Percentiles rank a stretch among this genome's conserved stretches.
phyloP scores from a whole-genome alignment of 106 monocot species.

The Allium sativum region DNA sequence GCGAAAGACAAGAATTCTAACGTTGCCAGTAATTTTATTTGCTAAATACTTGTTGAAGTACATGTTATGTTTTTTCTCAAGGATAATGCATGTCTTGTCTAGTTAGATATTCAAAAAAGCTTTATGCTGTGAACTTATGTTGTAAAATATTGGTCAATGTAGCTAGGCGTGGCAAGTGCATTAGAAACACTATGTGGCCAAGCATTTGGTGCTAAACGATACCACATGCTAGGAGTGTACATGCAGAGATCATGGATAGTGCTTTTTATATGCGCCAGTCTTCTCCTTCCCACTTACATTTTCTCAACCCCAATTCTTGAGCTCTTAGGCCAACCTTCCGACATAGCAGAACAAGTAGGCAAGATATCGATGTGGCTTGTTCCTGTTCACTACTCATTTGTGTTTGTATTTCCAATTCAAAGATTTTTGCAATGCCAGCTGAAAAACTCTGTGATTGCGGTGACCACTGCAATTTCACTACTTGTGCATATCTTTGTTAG shows the following conservation, averaged over 20 bases:
- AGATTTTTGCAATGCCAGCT: constrained; percentile 50
- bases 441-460: constrained; percentile 33
- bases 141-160: not conserved
- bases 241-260: constrained; percentile 61
- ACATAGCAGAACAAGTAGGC: constrained; percentile 29
- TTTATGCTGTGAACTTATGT: no score
- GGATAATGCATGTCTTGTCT: no score
- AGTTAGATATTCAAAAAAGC: no score
- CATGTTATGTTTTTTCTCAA: no score
- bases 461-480: constrained; percentile 20
- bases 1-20: no score
- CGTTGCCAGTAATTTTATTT: no score
- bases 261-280: constrained; percentile 24
- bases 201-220: constrained; percentile 45
- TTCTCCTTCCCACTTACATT: constrained; percentile 42
- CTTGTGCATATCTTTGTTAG: constrained; percentile 29
- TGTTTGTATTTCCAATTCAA: constrained; percentile 46
- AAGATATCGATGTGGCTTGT: constrained; percentile 39
- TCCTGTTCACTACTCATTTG: constrained; percentile 52
- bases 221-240: constrained; percentile 56
- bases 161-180: constrained; percentile 65
- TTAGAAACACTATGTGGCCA: constrained; percentile 58
- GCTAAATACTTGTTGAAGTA: no score
- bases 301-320: constrained; percentile 29
- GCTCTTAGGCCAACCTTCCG: constrained; percentile 31